Base-by-base conservation (phyloP, 1,139 yeast species). In the Candida dubliniensis region DNA sequence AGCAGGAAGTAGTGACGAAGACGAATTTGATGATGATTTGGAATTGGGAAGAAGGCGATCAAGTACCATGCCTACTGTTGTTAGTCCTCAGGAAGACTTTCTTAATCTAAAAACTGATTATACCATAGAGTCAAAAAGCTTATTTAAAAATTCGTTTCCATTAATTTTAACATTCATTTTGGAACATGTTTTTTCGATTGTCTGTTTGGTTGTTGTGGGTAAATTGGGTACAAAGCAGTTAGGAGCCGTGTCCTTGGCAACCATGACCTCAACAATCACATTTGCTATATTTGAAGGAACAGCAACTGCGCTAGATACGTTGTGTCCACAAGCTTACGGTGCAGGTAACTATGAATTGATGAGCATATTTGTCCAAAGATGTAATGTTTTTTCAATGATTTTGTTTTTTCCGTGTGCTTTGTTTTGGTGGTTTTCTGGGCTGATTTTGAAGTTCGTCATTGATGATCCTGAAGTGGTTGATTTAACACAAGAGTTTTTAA, bases 231-330 rank as follows among this genome's bases (percentile, higher is more conserved):
- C 80, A 44, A 76, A 71, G 45, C 89, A 84, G 61, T 65, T 85
- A 46, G 90, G 90, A 0, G 90, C 91, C 0, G 96, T 88, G 2
- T 87, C 96, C 0, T 70, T 90, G 51, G 96, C 91, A 0, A 80
- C 91, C 2, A 89, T 90, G 96, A 84, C 95, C 1, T 82, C 93
- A 1, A 87, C 93, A 32, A 87, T 90, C 42, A 82, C 93, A 0
- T 78, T 87, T 54, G 95, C 96, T 1, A 69, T 89, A 2, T 86
- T 88, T 60, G 96, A 87, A 64, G 97, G 96, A 15, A 80, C 88
- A 42, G 85, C 96, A 0, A 89, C 96, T 0, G 81, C 95, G 18
- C 70, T 90, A 44, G 97, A 90, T 58, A 89, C 96, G 0, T 67
- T 90, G 34, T 88, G 96, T 56, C 91, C 96, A 0, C 90, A 84